Conservation (phyloP, 2,329 filamentous ascomycete species). For the Colletotrichum eleusines region DNA sequence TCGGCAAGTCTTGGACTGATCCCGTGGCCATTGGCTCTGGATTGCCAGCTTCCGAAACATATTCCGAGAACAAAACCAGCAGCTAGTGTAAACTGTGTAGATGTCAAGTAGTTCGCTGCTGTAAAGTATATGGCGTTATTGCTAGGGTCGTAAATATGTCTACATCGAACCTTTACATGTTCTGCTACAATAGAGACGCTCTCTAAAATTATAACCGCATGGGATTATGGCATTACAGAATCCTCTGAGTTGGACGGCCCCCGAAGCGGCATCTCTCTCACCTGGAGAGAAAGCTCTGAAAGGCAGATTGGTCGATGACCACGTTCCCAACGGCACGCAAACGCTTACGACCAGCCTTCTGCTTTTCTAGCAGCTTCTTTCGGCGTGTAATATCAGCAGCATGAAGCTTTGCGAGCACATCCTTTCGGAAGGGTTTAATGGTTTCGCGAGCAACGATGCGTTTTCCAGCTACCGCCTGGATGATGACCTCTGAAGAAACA, state of each 20-base stretch:
- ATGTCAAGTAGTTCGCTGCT: background rate
- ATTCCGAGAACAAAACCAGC: background rate
- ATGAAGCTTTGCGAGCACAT: constrained; percentile 92
- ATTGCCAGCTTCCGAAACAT: constrained; percentile 48
- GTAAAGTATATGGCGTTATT: background rate
- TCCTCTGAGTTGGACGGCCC: too few relatives aligned
- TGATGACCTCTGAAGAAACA: constrained; percentile 77
- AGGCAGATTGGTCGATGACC: constrained; percentile 94
- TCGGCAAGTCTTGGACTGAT: constrained; percentile 52
- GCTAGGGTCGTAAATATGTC: background rate
- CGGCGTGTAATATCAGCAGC: constrained; percentile 87
- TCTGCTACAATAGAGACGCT: background rate
- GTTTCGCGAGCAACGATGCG: constrained; percentile 91
- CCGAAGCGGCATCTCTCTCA: constrained; percentile 49
- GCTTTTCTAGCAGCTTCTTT: constrained; percentile 91
- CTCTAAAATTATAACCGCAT: too few relatives aligned
- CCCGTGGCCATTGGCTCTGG: constrained; percentile 54
- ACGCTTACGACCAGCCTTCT: constrained; percentile 94
- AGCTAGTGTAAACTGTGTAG: background rate
- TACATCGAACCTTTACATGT: background rate
- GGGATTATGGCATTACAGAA: background rate
- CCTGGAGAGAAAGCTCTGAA: constrained; percentile 93
- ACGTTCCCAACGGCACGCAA: constrained; percentile 89
- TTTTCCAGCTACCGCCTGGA: constrained; percentile 88
- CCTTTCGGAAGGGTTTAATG: constrained; percentile 96